These are phyloP conservation scores for Acer yangbiense DNA, from an alignment of 345 rosid genomes.

Conservation along the genomic window DNA sequence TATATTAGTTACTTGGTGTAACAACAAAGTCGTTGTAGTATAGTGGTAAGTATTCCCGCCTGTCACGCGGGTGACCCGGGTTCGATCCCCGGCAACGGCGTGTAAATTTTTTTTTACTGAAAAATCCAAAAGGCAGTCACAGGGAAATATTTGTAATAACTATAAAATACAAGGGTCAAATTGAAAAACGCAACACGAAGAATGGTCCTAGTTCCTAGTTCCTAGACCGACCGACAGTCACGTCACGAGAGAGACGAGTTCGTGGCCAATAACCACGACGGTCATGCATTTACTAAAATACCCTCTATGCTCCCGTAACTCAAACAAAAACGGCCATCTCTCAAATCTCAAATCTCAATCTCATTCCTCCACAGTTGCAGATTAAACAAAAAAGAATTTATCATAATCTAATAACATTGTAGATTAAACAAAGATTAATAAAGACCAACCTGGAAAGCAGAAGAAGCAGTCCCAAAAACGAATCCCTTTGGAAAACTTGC, in stretches of 20 bases:
- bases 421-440: not conserved
- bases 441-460: conserved; percentile 52
- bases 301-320: not conserved
- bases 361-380: not conserved
- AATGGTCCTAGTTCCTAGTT: not conserved
- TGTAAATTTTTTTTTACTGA: not conserved
- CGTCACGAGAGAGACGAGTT: not conserved
- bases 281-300: not conserved
- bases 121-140: not conserved
- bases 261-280: not conserved
- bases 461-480: conserved; percentile 63
- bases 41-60: conserved; percentile 69
- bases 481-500: conserved; percentile 52
- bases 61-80: conserved; percentile 81
- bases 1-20: too few relatives aligned
- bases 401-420: not conserved
- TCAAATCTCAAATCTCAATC: not conserved
- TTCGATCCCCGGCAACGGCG: conserved; percentile 86
- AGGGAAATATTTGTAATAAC: not conserved
- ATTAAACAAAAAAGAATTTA: too few relatives aligned
- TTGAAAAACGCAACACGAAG: not conserved
- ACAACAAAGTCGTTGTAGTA: conserved; percentile 56
- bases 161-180: not conserved
- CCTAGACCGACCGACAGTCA: not conserved
- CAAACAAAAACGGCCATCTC: not conserved